Percentiles rank a stretch among this genome's conserved stretches.
Conservation (phyloP, 768 basidiomycete species). For the Pleurotus pulmonarius region DNA sequence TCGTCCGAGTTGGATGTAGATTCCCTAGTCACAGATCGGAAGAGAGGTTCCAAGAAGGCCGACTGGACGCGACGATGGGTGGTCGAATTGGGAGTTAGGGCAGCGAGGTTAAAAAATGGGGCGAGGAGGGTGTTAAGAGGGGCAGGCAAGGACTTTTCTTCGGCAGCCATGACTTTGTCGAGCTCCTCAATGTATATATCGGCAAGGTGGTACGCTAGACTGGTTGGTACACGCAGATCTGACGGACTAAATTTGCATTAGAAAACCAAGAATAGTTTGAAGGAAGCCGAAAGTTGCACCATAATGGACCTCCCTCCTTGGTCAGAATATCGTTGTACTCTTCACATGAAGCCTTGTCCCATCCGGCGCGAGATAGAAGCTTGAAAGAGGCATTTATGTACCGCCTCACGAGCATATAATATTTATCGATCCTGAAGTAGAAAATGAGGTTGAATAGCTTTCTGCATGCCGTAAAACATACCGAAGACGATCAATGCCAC, state of each 20-base stretch:
- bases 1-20: conserved; percentile 28
- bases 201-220: conserved; percentile 80
- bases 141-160: conserved; percentile 28
- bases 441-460: neutral
- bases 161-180: conserved; percentile 52
- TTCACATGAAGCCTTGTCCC: conserved; percentile 53
- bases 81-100: conserved; percentile 57
- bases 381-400: conserved; percentile 86
- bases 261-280: neutral
- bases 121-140: conserved; percentile 44
- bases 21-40: conserved; percentile 43
- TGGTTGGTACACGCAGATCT: conserved; percentile 69
- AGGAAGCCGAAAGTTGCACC: conserved; percentile 41
- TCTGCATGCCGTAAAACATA: conserved; percentile 28
- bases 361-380: conserved; percentile 65
- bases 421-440: conserved; percentile 84
- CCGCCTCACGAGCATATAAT: conserved; percentile 89
- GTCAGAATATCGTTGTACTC: conserved; percentile 71
- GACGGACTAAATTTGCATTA: conserved; percentile 42
- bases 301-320: conserved; percentile 72
- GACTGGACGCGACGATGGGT: conserved; percentile 74
- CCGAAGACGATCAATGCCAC: conserved; percentile 87
- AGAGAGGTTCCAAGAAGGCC: conserved; percentile 65
- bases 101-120: conserved; percentile 73
- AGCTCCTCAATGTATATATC: conserved; percentile 92